Evolutionary conservation across 2,329 filamentous ascomycete genomes (phyloP).

Genomic region (Aspergillus intermedius): DNA sequence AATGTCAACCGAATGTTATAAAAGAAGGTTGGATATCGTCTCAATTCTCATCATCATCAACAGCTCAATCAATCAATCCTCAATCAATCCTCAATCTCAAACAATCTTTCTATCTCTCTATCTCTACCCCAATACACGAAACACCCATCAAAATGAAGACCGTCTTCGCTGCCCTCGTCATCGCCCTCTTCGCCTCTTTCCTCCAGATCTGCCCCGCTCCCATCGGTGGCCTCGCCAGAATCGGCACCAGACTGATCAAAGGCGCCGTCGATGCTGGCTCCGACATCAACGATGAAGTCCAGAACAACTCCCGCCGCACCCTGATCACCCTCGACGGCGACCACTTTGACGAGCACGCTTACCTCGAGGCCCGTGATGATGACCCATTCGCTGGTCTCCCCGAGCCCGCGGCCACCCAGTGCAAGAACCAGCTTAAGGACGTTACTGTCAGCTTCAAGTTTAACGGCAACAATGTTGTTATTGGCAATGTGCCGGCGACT

Average conservation of each 20-base stretch:
- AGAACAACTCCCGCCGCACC: not conserved
- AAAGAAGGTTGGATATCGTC: not conserved
- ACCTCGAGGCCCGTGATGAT: not conserved
- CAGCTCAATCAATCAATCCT: not conserved
- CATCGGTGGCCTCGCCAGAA: not conserved
- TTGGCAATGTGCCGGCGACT: constrained; percentile 3
- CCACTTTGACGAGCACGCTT: not conserved
- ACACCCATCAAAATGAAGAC: not conserved
- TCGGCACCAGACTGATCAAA: not conserved
- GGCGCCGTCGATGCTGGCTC: not conserved
- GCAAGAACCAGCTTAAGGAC: not conserved
- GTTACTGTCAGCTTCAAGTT: not conserved
- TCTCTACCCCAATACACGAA: not conserved
- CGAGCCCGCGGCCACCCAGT: constrained; percentile 1
- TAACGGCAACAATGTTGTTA: not conserved
- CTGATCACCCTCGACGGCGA: not conserved
- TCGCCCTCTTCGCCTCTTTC: not conserved
- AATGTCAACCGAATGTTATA: not conserved
- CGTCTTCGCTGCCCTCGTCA: not conserved
- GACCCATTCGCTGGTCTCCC: constrained; percentile 2
- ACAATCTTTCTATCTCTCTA: not conserved
- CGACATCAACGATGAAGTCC: not conserved
- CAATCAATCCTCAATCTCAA: not conserved
- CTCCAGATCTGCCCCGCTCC: not conserved
- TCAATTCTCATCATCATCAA: not conserved